Conservation (phyloP, 331 rosid genomes). For the Telfairia occidentalis region DNA sequence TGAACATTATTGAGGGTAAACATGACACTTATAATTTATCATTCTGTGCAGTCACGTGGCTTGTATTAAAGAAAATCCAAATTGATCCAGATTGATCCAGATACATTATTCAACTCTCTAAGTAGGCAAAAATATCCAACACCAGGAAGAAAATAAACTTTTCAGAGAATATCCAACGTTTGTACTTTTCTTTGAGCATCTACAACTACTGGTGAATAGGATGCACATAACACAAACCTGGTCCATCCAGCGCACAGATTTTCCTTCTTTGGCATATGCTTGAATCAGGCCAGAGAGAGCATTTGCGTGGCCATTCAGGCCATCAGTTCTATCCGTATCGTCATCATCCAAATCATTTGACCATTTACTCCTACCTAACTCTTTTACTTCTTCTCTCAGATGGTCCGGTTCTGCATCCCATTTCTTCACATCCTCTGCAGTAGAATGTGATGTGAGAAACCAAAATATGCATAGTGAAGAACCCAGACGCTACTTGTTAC, state of each 20-base stretch:
- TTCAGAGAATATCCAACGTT: not conserved
- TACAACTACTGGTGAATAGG: not conserved
- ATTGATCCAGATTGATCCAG: not conserved
- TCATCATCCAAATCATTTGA: conserved; percentile 65
- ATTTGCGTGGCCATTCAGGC: conserved; percentile 45
- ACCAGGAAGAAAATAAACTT: not conserved
- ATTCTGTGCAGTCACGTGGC: not conserved
- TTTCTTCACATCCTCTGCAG: conserved; percentile 30
- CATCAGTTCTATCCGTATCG: conserved; percentile 36
- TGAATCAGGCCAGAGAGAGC: conserved; percentile 87
- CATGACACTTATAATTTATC: not conserved
- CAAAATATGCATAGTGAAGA: not conserved
- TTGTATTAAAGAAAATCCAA: not conserved
- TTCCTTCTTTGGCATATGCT: conserved; percentile 62
- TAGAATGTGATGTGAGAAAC: not conserved
- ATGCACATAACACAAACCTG: conserved; percentile 40
- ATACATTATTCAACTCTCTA: not conserved
- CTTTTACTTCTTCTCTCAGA: conserved; percentile 53
- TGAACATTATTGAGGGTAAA: not conserved
- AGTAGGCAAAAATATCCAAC: not conserved
- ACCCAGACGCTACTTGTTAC: not conserved
- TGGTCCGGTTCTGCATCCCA: conserved; percentile 57
- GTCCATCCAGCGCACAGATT: conserved; percentile 93
- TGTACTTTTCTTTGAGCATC: not conserved
- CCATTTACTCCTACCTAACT: conserved; percentile 94